These are phyloP conservation scores for Plasmodium coatneyi DNA, from an alignment of 169 alveolate species.

Conservation along the genomic window DNA sequence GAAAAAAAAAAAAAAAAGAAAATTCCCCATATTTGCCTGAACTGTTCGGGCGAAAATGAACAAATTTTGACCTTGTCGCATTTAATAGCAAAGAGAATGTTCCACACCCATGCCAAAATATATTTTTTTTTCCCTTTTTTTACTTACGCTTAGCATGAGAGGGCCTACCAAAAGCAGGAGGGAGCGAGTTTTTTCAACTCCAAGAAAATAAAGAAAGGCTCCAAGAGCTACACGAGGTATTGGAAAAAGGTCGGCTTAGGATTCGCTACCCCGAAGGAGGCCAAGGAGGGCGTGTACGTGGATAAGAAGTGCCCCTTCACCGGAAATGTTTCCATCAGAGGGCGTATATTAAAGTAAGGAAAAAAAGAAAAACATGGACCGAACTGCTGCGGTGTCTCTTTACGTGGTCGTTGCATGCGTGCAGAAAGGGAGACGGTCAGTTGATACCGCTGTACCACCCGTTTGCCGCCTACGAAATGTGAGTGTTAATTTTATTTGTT, in stretches of 20 bases:
- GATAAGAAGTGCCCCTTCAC: constrained; percentile 99
- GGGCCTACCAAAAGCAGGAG: constrained; percentile 92
- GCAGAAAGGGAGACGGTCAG: neutral
- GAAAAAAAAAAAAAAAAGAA: neutral
- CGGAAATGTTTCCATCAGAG: constrained; percentile 98
- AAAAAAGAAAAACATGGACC: constrained; percentile 83
- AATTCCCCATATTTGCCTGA: neutral
- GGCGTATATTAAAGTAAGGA: constrained; percentile 94
- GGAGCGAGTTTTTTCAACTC: constrained; percentile 89
- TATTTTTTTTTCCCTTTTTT: neutral
- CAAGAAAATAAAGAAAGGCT: constrained; percentile 87
- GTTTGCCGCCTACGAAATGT: neutral
- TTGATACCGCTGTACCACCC: neutral
- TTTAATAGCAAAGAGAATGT: neutral
- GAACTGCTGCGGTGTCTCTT: neutral
- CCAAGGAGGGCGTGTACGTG: constrained; percentile 97
- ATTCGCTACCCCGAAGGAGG: constrained; percentile 98
- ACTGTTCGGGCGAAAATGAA: neutral
- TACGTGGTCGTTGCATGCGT: neutral
- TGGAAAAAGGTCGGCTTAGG: constrained; percentile 98
- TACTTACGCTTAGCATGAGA: constrained; percentile 78
- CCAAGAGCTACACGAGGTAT: constrained; percentile 91
- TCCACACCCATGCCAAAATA: neutral
- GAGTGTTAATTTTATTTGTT: constrained; percentile 12
- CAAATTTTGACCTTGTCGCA: neutral